Evolutionary conservation across 129 eudicot species (phyloP).

Genomic region (Chrysanthemum lavandulifolium): DNA sequence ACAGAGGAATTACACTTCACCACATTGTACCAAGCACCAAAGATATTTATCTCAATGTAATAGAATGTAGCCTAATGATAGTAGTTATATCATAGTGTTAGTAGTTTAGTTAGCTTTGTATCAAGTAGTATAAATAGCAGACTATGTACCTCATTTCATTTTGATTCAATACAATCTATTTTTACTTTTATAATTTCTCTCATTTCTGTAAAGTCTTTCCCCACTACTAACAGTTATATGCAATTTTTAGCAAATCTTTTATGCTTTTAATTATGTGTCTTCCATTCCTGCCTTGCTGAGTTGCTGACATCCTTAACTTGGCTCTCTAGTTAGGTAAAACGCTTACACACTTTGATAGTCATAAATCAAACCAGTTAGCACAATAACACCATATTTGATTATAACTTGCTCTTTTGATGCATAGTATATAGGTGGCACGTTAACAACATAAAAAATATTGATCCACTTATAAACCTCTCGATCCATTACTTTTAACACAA

Average conservation of each 20-base stretch:
- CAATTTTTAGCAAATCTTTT: slow-evolving; percentile 9
- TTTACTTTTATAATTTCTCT: too few species aligned
- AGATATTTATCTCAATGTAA: too few species aligned
- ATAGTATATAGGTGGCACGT: not conserved
- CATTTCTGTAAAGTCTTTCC: slow-evolving; percentile 3
- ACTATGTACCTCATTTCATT: too few species aligned
- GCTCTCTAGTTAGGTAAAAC: not conserved
- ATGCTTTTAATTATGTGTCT: slow-evolving; percentile 9
- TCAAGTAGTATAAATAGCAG: too few species aligned
- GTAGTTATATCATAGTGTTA: too few species aligned
- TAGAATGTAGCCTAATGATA: too few species aligned
- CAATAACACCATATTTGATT: not conserved
- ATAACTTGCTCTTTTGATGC: not conserved
- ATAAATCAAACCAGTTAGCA: not conserved
- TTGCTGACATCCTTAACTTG: not conserved
- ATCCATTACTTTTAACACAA: too few species aligned
- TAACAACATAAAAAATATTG: not conserved
- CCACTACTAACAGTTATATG: slow-evolving; percentile 20
- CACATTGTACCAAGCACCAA: too few species aligned
- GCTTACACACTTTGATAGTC: not conserved
- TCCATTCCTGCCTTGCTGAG: not conserved
- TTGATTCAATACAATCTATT: too few species aligned
- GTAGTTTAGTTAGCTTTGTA: too few species aligned
- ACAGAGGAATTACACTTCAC: too few species aligned
- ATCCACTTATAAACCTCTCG: not conserved